Evolutionary conservation across 768 basidiomycete species (phyloP), one percentile per base, ranked within the genome.

Genomic region (Hemileccinum rubropunctum): DNA sequence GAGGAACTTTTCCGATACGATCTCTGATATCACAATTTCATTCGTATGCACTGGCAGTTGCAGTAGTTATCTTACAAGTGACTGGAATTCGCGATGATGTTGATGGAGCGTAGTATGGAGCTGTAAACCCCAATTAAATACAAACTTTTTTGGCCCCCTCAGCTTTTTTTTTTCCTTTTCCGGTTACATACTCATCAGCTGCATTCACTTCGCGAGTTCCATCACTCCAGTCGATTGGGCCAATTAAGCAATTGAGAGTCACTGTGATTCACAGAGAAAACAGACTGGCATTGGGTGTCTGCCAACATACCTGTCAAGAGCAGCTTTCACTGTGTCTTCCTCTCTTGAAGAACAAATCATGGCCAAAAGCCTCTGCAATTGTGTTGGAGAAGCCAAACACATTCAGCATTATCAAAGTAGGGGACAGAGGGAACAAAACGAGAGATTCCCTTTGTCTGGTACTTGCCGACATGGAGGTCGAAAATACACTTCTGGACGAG

Each of bases 191-290:
- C n/a, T n/a, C n/a, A n/a, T n/a, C n/a, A n/a, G n/a, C n/a, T n/a
- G n/a, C n/a, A n/a, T n/a, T n/a, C n/a, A n/a, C n/a, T n/a, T n/a
- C n/a, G n/a, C n/a, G n/a, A n/a, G 35, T 86, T 85, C 39, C 94
- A 76, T 11, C 91, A 89, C 72, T 98, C 95, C 45, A 98, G 73
- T 65, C 98, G 95, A 64, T 93, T 91, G 34, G 95, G 93, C n/a
- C n/a, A n/a, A n/a, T n/a, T n/a, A n/a, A n/a, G n/a, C 17, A 98
- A 71, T 63, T 95, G 95, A 21, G 91, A 86, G 71, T 98, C 94
- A 63, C 98, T 99, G 4, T 94, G 93, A 65, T 89, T 93, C 58
- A 98, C 70, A 62, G 93, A 97, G 70, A 95, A 91, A 15, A 97
- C 78, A 59, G 84, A 88, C 95, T 94, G 98, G 2, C 82, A 73